Evolutionary conservation across 345 rosid genomes (phyloP), one percentile per base, ranked within the genome.

Genomic region (Microcos paniculata): DNA sequence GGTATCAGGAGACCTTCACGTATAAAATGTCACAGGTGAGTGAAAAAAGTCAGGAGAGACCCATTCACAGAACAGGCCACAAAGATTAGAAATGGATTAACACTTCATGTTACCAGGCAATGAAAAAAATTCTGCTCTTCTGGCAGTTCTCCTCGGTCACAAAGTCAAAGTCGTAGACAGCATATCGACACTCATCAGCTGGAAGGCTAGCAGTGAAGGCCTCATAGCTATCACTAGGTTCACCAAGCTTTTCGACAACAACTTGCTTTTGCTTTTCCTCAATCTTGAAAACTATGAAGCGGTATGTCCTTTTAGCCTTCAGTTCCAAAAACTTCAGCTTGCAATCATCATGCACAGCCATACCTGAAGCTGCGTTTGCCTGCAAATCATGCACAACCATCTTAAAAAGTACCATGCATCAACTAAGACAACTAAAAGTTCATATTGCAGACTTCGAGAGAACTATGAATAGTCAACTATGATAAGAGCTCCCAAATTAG

Each of bases 341-440:
- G 90, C 94, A 90, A 49, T 88, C 94, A 79, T 88, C 94, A 49
- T 90, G 85, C 75, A 90, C 94, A 59, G 91, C 91, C 86, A 90
- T 88, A 21, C 94, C 94, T 11, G 92, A 90, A 8, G 89, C 89
- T 2, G 91, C 89, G 3, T 90, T 90, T 23, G 90, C 90, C 92
- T 90, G 75, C 42, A 62, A 62, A 78, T 40, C 11, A 6, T 6
- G 62, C 26, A 8, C 19, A 61, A 62, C 3, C 35, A 46, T 26
- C 12, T 10, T 55, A 64, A 33, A 31, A 33, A 38, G 65, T 65
- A 45, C 69, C 72, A 58, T 23, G n/a, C 2, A 28, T 23, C 67
- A 48, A 72, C 65, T 8, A 19, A 62, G 26, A 9, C 4, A 63
- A 73, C 67, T 11, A 48, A 62, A 74, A 45, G 43, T 33, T 46